These are phyloP conservation scores for Oidium heveae DNA, from an alignment of 2,329 filamentous ascomycete genomes.

Conservation along the genomic window DNA sequence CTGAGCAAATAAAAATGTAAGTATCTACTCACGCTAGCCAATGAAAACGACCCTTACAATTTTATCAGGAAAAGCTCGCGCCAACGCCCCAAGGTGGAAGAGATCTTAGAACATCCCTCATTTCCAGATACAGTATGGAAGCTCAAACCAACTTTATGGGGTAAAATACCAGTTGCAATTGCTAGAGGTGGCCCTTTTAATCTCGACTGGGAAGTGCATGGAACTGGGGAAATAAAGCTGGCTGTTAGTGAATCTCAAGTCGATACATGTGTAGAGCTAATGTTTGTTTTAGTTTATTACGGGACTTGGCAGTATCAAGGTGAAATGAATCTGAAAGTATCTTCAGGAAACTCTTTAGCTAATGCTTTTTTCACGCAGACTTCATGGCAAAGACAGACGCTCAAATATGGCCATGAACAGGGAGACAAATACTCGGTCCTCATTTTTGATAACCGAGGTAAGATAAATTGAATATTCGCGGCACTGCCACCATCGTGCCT, in stretches of 20 bases:
- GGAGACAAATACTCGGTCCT: constrained; percentile 45
- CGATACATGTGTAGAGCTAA: constrained; percentile 5
- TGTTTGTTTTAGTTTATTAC: constrained; percentile 38
- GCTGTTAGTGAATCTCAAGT: constrained; percentile 24
- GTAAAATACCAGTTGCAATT: constrained; percentile 36
- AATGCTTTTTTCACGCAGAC: constrained; percentile 17
- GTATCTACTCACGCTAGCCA: background rate
- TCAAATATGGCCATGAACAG: constrained; percentile 52
- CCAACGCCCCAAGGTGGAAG: constrained; percentile 20
- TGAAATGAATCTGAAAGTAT: constrained; percentile 1
- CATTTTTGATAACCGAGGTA: constrained; percentile 54
- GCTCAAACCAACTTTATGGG: constrained; percentile 37
- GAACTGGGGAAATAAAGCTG: constrained; percentile 43
- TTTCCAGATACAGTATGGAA: constrained; percentile 42
- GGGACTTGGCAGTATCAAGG: constrained; percentile 44
- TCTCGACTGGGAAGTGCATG: constrained; percentile 60
- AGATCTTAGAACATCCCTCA: constrained; percentile 38
- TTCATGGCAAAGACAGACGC: constrained; percentile 63
- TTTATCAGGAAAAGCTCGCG: constrained; percentile 3
- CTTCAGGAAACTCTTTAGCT: background rate
- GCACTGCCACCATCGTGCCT: too few relatives aligned
- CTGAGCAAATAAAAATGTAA: background rate
- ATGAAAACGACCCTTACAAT: background rate
- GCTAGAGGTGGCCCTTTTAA: constrained; percentile 50
- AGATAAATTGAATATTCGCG: too few relatives aligned